A percentile compares a stretch with the other conserved stretches of the same genome.
phyloP scores from a whole-genome alignment of 805 yeast species.

The Teunomyces panamensis region DNA sequence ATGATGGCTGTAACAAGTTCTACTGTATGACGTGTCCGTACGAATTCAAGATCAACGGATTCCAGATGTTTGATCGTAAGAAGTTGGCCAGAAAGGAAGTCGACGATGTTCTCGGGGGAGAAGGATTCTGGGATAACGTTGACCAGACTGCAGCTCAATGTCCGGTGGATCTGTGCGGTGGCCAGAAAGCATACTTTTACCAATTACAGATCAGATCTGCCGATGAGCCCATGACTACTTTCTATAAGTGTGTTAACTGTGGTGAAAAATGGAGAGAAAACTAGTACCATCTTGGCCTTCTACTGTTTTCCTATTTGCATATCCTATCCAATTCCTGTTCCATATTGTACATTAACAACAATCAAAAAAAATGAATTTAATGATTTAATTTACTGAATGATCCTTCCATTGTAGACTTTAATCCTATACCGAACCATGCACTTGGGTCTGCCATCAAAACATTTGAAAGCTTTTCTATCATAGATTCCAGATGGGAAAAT shows the following conservation, averaged over 20 bases:
- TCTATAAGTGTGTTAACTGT: conserved; percentile 91
- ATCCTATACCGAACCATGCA: conserved; percentile 11
- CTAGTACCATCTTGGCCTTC: conserved; percentile 24
- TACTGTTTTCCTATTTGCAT: neutral
- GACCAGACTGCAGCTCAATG: conserved; percentile 94
- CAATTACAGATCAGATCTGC: conserved; percentile 96
- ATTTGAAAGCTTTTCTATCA: neutral
- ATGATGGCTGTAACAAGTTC: conserved; percentile 60
- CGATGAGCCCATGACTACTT: conserved; percentile 99
- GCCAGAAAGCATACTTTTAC: conserved; percentile 91
- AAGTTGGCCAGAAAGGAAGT: conserved; percentile 82
- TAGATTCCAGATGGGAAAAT: neutral
- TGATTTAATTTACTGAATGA: neutral
- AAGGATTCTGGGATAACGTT: conserved; percentile 98
- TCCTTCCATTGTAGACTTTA: conserved; percentile 6
- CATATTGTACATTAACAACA: neutral
- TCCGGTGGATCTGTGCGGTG: conserved; percentile 82
- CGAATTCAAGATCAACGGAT: conserved; percentile 81
- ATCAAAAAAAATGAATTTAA: neutral
- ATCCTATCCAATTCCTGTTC: neutral
- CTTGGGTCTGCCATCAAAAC: conserved; percentile 7
- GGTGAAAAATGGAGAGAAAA: conserved; percentile 97
- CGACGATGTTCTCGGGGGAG: conserved; percentile 95
- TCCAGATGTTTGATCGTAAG: conserved; percentile 83
- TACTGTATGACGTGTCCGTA: conserved; percentile 95